Conservation (phyloP, 352 stramenopile genomes). For the Blastocystis sp. region DNA sequence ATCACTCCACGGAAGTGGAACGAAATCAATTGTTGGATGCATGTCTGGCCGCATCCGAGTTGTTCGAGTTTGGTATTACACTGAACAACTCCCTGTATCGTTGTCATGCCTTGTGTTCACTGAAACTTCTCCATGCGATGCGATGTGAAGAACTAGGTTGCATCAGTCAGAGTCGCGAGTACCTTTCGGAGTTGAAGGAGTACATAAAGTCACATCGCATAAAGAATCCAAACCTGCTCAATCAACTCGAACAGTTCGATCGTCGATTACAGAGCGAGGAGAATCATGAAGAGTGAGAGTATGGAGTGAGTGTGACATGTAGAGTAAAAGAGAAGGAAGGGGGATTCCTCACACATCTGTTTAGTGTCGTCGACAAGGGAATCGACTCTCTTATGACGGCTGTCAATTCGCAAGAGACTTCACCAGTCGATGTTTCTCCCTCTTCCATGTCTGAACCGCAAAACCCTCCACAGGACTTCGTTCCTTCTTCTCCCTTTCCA, state of each 20-base stretch:
- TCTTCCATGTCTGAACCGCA: not conserved
- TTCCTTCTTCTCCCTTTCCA: not conserved
- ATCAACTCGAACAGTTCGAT: not conserved
- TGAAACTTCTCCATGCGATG: conserved; percentile 7
- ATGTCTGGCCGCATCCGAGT: conserved; percentile 3
- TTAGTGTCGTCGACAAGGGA: conserved; percentile 17
- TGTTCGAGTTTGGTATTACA: conserved; percentile 33
- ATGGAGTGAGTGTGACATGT: not conserved
- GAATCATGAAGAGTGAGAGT: not conserved
- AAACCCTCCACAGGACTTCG: not conserved
- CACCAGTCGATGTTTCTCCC: not conserved
- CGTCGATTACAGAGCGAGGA: not conserved
- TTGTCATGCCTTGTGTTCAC: not conserved
- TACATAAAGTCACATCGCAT: not conserved
- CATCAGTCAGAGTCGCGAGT: not conserved
- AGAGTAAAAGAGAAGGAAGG: not conserved
- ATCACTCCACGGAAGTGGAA: not conserved
- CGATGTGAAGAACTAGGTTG: not conserved
- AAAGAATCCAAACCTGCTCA: not conserved
- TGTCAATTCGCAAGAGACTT: not conserved
- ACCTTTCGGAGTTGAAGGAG: not conserved
- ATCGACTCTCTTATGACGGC: conserved; percentile 33
- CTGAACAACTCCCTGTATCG: conserved; percentile 42
- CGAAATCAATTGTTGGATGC: not conserved
- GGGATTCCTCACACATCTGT: conserved; percentile 7